Base-by-base conservation (phyloP, 1,284 basidiomycete genomes). In the Sanghuangporus sanghuang region DNA sequence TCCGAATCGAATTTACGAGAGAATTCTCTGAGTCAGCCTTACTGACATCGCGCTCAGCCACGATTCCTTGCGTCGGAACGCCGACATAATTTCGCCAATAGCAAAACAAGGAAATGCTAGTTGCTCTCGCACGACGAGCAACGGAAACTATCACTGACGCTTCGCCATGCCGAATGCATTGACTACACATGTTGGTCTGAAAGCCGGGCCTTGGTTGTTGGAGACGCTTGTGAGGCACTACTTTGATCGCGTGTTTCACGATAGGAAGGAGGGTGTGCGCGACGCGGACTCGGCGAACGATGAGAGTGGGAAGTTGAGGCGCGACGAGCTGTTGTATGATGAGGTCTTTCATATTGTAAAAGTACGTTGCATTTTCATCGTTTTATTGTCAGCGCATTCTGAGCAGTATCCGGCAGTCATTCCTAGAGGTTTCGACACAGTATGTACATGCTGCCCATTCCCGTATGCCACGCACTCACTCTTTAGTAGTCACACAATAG, bases 181-280 rank as follows among this genome's bases (percentile, higher is more conserved):
- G 54, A 81, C 86, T 39, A 78, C 85, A 38, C 80, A 85, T 62
- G 81, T 84, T 42, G 82, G 87, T 48, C 73, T 90, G 63, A 82
- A 79, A 69, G 78, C 90, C 38, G 92, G 90, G 0, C 91, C 92
- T 3, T 76, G 93, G 61, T 78, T 94, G 50, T 73, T 95, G 23
- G 91, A 89, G 68, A 92, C 90, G 0, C 79, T 94, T 16, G 78
- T 94, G 71, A 91, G 89, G 72, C 93, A 95, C 72, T 95, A 92
- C 73, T 83, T 95, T 52, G 85, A 89, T 46, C 79, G 83, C 14
- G 73, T 85, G 55, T 82, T 79, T 72, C 81, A 80, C 57, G 61
- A 81, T 81, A 56, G 36, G 54, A 52, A 54, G 44, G 8, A 11
- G 16, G 27, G 9, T 27, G 32, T 27, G 14, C 27, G 27, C 0